phyloP scores from a whole-genome alignment of 345 rosid species.

The Salix brachista region DNA sequence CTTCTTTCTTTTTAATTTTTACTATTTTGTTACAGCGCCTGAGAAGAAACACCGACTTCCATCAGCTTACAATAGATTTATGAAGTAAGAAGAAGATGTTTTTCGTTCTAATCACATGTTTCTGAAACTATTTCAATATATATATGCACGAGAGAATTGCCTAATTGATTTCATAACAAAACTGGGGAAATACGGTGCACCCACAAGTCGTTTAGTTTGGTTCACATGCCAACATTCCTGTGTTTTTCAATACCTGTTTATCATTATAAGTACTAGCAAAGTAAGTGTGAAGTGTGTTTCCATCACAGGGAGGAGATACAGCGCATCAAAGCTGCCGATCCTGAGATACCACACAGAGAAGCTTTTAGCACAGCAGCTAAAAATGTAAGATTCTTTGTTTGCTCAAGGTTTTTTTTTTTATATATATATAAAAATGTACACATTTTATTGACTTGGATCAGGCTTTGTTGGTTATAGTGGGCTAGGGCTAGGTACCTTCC shows the following conservation, averaged over 20 bases:
- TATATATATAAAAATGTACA: too few relatives aligned
- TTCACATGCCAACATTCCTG: too few relatives aligned
- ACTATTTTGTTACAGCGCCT: conserved; percentile 51
- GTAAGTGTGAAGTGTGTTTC: too few relatives aligned
- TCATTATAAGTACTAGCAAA: not conserved
- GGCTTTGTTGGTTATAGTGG: conserved; percentile 44
- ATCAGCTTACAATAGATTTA: conserved; percentile 96
- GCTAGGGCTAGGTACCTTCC: conserved; percentile 97
- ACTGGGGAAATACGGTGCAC: not conserved
- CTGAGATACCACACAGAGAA: conserved; percentile 94
- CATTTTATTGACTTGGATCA: too few relatives aligned
- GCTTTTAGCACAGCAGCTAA: conserved; percentile 97
- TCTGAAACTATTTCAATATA: not conserved
- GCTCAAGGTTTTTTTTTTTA: too few relatives aligned
- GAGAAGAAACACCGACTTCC: conserved; percentile 99
- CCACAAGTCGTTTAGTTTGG: not conserved
- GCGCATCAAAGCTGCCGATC: conserved; percentile 91
- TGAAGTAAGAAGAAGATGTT: conserved; percentile 55
- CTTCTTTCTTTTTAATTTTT: not conserved
- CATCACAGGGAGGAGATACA: conserved; percentile 84
- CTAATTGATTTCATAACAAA: not conserved
- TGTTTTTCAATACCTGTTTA: not conserved
- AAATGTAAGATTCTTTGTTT: conserved; percentile 47
- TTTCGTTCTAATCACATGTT: not conserved
- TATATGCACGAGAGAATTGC: not conserved